phyloP scores from a whole-genome alignment of 495 filamentous ascomycete species.

The Aspergillus sclerotiicarbonarius region DNA sequence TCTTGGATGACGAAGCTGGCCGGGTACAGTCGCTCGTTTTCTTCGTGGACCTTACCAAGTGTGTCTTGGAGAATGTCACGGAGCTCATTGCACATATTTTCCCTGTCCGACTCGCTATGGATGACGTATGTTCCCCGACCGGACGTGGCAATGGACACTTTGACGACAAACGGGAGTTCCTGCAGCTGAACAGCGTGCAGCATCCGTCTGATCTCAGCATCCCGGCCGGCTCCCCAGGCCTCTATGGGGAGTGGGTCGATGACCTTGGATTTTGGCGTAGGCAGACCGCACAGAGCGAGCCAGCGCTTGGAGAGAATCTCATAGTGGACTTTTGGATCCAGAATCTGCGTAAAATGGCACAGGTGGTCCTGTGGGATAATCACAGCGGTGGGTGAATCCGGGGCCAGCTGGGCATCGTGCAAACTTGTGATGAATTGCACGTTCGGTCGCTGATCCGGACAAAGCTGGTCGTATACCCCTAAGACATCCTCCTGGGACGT shows the following conservation, averaged over 20 bases:
- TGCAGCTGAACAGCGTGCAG: not conserved
- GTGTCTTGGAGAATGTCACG: not conserved
- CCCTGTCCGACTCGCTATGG: not conserved
- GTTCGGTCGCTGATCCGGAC: not conserved
- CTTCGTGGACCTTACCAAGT: not conserved
- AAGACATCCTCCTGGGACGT: not conserved
- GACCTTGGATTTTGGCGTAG: conserved; percentile 5
- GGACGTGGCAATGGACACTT: conserved; percentile 4
- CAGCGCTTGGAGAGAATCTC: conserved; percentile 11
- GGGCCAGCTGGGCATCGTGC: not conserved
- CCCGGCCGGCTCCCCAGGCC: no score
- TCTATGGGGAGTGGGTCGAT: conserved; percentile 2
- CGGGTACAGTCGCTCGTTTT: conserved; percentile 6
- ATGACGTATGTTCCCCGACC: conserved; percentile 11
- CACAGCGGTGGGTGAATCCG: not conserved
- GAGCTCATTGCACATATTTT: not conserved
- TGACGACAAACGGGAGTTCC: conserved; percentile 6
- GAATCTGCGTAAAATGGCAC: conserved; percentile 6
- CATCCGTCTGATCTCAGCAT: conserved; percentile 1
- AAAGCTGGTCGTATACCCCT: conserved; percentile 1
- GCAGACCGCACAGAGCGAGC: conserved; percentile 7
- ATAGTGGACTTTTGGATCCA: conserved; percentile 6
- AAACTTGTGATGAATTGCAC: not conserved
- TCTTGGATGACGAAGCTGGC: conserved; percentile 9
- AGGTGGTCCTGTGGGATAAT: conserved; percentile 5